These are phyloP conservation scores for Phanerodontia chrysosporium DNA, from an alignment of 768 basidiomycete genomes.

Conservation along the genomic window DNA sequence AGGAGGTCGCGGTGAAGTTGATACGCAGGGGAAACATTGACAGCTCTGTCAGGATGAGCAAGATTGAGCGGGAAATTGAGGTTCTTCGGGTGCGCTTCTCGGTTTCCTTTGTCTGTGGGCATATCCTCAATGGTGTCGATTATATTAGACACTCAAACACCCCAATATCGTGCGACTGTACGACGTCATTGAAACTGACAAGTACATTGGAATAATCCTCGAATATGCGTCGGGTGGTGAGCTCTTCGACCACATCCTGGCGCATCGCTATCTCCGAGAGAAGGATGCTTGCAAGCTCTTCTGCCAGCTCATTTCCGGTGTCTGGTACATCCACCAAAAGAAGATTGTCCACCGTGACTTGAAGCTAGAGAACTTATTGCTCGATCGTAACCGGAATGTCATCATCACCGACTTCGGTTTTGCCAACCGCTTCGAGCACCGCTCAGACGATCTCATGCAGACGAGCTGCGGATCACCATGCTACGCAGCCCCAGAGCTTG, in stretches of 20 bases:
- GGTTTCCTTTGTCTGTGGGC: constrained; percentile 12
- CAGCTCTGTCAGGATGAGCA: constrained; percentile 78
- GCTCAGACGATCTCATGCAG: constrained; percentile 93
- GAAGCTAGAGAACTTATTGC: constrained; percentile 95
- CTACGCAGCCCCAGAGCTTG: constrained; percentile 96
- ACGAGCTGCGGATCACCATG: constrained; percentile 96
- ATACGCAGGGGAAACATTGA: constrained; percentile 93
- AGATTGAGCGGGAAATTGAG: constrained; percentile 97
- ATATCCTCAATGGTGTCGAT: background rate
- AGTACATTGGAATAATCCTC: constrained; percentile 98
- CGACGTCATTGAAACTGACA: constrained; percentile 99
- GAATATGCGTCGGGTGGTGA: constrained; percentile 99
- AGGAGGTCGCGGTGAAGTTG: constrained; percentile 98
- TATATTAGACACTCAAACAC: constrained; percentile 78
- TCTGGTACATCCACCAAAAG: constrained; percentile 98
- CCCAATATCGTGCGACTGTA: constrained; percentile 97
- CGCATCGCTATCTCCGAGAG: constrained; percentile 94
- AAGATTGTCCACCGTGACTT: constrained; percentile 99
- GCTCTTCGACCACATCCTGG: constrained; percentile 97
- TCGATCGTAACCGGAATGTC: constrained; percentile 96
- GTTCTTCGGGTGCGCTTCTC: constrained; percentile 75
- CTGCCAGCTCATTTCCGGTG: constrained; percentile 96
- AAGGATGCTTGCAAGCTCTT: constrained; percentile 93
- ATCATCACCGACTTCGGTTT: constrained; percentile 99
- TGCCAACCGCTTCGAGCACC: constrained; percentile 95